Percentiles rank a stretch among this genome's conserved stretches.
Conservation (phyloP, 2,329 filamentous ascomycete genomes). For the Pestalotiopsis sp. region DNA sequence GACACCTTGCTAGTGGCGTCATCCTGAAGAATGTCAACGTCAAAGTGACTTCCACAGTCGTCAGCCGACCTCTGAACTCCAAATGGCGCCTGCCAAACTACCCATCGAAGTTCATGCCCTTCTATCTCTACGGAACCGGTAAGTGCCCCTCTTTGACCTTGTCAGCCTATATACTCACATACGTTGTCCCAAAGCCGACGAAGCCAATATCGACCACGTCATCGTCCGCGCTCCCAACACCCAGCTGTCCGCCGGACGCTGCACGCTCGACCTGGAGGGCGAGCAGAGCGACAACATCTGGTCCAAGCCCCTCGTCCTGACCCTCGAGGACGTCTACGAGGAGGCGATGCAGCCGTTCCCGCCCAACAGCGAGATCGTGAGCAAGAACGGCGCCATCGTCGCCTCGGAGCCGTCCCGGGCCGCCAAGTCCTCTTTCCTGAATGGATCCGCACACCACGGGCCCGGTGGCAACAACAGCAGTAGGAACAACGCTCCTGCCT, state of each 20-base stretch:
- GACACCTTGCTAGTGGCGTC: constrained; percentile 17
- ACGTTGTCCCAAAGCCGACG: constrained; percentile 17
- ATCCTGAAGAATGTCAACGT: constrained; percentile 29
- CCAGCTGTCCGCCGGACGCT: constrained; percentile 32
- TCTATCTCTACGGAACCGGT: constrained; percentile 45
- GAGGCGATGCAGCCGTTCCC: constrained; percentile 42
- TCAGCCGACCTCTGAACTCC: constrained; percentile 39
- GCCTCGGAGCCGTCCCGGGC: constrained; percentile 9
- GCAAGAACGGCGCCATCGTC: constrained; percentile 27
- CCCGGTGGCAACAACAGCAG: constrained; percentile 1
- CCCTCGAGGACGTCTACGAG: constrained; percentile 35
- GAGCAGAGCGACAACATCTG: constrained; percentile 17
- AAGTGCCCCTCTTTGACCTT: neutral
- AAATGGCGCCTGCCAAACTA: constrained; percentile 36
- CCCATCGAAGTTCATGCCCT: constrained; percentile 41
- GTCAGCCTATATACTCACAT: neutral
- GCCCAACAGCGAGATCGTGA: constrained; percentile 25
- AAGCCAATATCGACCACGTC: constrained; percentile 45
- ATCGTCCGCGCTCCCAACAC: constrained; percentile 45
- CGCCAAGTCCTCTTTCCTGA: neutral
- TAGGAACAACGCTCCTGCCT: neutral
- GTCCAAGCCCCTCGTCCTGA: constrained; percentile 29
- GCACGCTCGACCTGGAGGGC: constrained; percentile 19
- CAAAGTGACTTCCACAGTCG: constrained; percentile 25
- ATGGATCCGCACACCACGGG: neutral